phyloP scores from a whole-genome alignment of 306 rosid species.

The Macrotyloma uniflorum region DNA sequence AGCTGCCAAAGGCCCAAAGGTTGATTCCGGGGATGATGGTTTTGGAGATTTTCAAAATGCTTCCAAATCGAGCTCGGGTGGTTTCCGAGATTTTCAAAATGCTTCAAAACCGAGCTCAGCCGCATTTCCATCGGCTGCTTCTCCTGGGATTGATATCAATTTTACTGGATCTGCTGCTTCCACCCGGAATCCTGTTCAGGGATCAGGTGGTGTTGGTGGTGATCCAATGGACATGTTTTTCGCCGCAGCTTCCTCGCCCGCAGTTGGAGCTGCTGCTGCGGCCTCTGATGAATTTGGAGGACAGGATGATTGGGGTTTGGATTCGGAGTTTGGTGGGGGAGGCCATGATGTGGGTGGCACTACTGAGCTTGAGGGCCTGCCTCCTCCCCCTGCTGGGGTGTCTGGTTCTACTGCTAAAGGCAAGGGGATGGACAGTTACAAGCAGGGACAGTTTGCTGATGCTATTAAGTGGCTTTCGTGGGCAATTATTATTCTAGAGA shows the following conservation, averaged over 20 bases:
- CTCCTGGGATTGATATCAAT: slow-evolving; percentile 37
- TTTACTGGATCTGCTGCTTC: slow-evolving; percentile 51
- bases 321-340: slow-evolving; percentile 71
- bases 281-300: slow-evolving; percentile 46
- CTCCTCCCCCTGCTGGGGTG: slow-evolving; percentile 94
- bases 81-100: slow-evolving; percentile 66
- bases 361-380: slow-evolving; percentile 95
- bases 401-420: slow-evolving; percentile 73
- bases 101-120: slow-evolving; percentile 58
- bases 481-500: slow-evolving; percentile 85
- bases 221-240: slow-evolving; percentile 86
- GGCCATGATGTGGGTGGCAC: slow-evolving; percentile 66
- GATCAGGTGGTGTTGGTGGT: slow-evolving; percentile 41
- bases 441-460: slow-evolving; percentile 96
- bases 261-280: slow-evolving; percentile 40
- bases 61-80: slow-evolving; percentile 51
- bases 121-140: slow-evolving; percentile 47
- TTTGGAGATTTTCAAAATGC: slow-evolving; percentile 91
- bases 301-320: slow-evolving; percentile 84
- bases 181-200: slow-evolving; percentile 51
- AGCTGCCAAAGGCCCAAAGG: slow-evolving; percentile 46
- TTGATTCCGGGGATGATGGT: slow-evolving; percentile 43
- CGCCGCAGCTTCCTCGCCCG: slow-evolving; percentile 51
- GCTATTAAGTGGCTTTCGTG: slow-evolving; percentile 99
- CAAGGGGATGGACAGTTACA: slow-evolving; percentile 93